phyloP scores from a whole-genome alignment of 129 eudicot genomes.

The Rutidosis leptorrhynchoides region DNA sequence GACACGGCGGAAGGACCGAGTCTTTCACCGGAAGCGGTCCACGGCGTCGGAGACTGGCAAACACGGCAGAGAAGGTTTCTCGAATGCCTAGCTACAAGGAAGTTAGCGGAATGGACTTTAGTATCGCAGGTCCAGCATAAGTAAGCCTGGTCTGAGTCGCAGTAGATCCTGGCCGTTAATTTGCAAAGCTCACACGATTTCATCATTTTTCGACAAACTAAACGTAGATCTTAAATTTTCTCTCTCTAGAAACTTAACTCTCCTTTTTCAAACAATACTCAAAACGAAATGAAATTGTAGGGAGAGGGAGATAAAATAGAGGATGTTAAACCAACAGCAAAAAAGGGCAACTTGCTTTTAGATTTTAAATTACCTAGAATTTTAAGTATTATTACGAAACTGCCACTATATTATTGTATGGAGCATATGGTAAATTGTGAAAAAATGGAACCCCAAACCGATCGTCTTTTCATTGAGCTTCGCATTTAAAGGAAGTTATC shows the following conservation, averaged over 20 bases:
- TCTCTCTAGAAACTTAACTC: conserved; percentile 18
- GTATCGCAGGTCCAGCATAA: conserved; percentile 76
- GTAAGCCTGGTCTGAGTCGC: conserved; percentile 70
- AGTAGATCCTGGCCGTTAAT: conserved; percentile 48
- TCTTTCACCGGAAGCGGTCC: conserved; percentile 55
- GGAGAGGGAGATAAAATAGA: not conserved
- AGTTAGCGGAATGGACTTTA: conserved; percentile 80
- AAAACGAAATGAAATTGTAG: conserved; percentile 1
- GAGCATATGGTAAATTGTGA: not conserved
- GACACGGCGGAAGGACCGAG: conserved; percentile 45
- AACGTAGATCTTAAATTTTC: conserved; percentile 20
- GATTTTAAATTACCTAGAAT: not conserved
- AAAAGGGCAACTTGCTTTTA: conserved; percentile 30
- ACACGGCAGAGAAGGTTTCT: conserved; percentile 56
- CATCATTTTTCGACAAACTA: conserved; percentile 28
- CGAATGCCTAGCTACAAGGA: conserved; percentile 59
- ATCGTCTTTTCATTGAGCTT: too few relatives aligned
- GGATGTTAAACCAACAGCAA: conserved; percentile 26
- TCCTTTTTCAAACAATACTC: conserved; percentile 10
- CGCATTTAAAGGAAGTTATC: too few relatives aligned
- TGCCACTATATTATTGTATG: conserved; percentile 13
- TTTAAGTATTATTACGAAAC: conserved; percentile 12
- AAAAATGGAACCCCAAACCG: not conserved
- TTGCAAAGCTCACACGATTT: conserved; percentile 68
- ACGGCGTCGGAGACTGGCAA: conserved; percentile 54